phyloP scores from a whole-genome alignment of 2,329 filamentous ascomycete species.

The Akanthomyces muscarius region DNA sequence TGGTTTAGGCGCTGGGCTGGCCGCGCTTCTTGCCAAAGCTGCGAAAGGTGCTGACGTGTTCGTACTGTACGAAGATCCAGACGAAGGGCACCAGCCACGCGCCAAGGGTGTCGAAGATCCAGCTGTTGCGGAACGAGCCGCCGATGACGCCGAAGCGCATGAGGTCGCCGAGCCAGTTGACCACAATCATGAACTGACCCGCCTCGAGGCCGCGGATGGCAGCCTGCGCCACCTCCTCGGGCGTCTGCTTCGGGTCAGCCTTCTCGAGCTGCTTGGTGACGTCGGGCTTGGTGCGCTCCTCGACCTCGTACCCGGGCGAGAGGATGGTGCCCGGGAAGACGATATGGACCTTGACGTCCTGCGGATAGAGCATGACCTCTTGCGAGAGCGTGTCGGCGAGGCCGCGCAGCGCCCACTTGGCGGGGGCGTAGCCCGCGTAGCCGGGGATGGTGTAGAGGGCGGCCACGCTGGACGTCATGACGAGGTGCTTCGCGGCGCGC shows the following conservation, averaged over 20 bases:
- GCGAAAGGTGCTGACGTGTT: constrained; percentile 55
- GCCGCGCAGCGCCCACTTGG: constrained; percentile 79
- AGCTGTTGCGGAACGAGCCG: constrained; percentile 54
- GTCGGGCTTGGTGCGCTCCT: constrained; percentile 74
- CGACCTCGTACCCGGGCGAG: constrained; percentile 68
- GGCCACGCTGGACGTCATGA: constrained; percentile 78
- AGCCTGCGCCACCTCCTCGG: constrained; percentile 68
- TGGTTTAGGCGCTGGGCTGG: constrained; percentile 48
- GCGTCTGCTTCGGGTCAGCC: constrained; percentile 73
- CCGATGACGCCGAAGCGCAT: constrained; percentile 63
- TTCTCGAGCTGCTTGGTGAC: constrained; percentile 78
- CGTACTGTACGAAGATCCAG: constrained; percentile 55
- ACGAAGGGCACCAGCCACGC: constrained; percentile 50
- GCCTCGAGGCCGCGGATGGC: constrained; percentile 72
- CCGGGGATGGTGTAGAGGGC: constrained; percentile 76
- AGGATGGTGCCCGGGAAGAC: constrained; percentile 82
- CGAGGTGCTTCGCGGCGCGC: constrained; percentile 61
- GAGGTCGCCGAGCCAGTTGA: constrained; percentile 65
- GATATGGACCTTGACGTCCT: constrained; percentile 73
- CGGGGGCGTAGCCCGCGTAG: constrained; percentile 77
- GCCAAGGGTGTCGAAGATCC: constrained; percentile 56
- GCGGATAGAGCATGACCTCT: constrained; percentile 83
- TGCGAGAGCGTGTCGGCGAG: constrained; percentile 79
- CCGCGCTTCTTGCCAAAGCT: constrained; percentile 55
- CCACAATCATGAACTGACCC: constrained; percentile 75